A percentile compares a stretch with the other conserved stretches of the same genome.
These are phyloP conservation scores for Heterobasidion occidentale DNA, from an alignment of 1,284 basidiomycete genomes.

Conservation along the genomic window DNA sequence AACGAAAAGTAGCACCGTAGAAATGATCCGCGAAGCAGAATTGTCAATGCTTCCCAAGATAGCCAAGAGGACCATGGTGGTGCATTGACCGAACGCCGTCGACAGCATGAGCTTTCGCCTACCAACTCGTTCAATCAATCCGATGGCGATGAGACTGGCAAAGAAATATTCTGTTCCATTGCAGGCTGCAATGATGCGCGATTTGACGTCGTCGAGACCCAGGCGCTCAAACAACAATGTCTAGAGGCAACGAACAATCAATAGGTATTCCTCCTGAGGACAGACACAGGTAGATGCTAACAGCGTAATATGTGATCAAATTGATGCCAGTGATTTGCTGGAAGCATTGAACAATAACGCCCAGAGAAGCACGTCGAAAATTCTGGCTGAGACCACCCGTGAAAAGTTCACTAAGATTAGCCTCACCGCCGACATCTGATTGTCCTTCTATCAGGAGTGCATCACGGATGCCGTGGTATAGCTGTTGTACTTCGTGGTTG, in stretches of 20 bases:
- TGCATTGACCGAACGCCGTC: constrained; percentile 56
- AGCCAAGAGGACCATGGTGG: constrained; percentile 53
- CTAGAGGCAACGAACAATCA: constrained; percentile 19
- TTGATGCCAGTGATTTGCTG: constrained; percentile 66
- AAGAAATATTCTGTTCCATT: constrained; percentile 67
- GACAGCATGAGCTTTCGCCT: constrained; percentile 63
- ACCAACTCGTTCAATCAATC: constrained; percentile 55
- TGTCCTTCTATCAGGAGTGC: constrained; percentile 34
- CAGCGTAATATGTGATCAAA: constrained; percentile 54
- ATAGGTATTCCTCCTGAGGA: neutral
- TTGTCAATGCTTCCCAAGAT: constrained; percentile 45
- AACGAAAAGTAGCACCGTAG: constrained; percentile 54
- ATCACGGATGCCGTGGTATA: constrained; percentile 48
- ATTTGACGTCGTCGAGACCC: constrained; percentile 50
- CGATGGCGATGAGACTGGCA: constrained; percentile 49
- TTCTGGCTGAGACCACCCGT: constrained; percentile 55
- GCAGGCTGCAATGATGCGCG: constrained; percentile 60
- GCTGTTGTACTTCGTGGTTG: constrained; percentile 44
- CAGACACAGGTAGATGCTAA: constrained; percentile 17
- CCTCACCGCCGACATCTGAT: constrained; percentile 15
- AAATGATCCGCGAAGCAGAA: constrained; percentile 39
- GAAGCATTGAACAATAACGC: constrained; percentile 58
- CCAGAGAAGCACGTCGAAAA: constrained; percentile 52
- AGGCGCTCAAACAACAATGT: constrained; percentile 53
- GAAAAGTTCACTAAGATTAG: constrained; percentile 43